Percentiles rank a stretch among this genome's conserved stretches.
Conservation (phyloP, 1,284 basidiomycete genomes). For the Pseudozyma tsukubaensis region DNA sequence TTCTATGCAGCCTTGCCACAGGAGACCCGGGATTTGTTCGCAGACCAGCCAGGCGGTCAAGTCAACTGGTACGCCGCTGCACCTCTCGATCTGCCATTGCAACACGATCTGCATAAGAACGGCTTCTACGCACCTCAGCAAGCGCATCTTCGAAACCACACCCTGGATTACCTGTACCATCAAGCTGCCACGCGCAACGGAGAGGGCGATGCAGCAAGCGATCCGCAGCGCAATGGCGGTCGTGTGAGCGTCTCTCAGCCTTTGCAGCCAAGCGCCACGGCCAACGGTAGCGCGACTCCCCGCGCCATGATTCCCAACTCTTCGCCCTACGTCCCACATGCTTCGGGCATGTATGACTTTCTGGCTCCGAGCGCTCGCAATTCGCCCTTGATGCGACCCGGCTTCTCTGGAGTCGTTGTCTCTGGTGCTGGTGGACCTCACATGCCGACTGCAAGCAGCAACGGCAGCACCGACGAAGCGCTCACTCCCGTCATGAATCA, state of each 20-base stretch:
- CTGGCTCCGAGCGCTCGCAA: conserved; percentile 47
- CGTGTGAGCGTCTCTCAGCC: conserved; percentile 20
- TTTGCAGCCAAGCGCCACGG: conserved; percentile 36
- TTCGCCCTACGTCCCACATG: conserved; percentile 44
- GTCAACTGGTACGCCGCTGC: conserved; percentile 61
- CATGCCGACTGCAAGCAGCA: conserved; percentile 43
- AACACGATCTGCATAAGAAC: conserved; percentile 47
- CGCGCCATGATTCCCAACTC: conserved; percentile 29
- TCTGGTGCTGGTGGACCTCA: conserved; percentile 2
- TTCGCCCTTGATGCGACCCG: conserved; percentile 40
- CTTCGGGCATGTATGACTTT: conserved; percentile 49
- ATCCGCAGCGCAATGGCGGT: conserved; percentile 24
- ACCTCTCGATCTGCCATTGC: conserved; percentile 51
- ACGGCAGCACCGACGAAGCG: conserved; percentile 48
- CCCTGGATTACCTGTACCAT: conserved; percentile 52
- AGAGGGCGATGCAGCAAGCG: conserved; percentile 9
- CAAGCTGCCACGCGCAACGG: conserved; percentile 25
- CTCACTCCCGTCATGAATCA: conserved; percentile 49
- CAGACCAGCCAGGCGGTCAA: conserved; percentile 47
- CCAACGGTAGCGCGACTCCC: conserved; percentile 42
- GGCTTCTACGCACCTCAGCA: conserved; percentile 45
- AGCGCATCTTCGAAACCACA: conserved; percentile 42
- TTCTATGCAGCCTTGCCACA: conserved; percentile 48
- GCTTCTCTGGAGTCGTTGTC: conserved; percentile 11
- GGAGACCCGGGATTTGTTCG: conserved; percentile 53